Percentiles rank a stretch among this genome's conserved stretches.
Evolutionary conservation across 768 basidiomycete genomes (phyloP).

Genomic region (Paxillus involutus): DNA sequence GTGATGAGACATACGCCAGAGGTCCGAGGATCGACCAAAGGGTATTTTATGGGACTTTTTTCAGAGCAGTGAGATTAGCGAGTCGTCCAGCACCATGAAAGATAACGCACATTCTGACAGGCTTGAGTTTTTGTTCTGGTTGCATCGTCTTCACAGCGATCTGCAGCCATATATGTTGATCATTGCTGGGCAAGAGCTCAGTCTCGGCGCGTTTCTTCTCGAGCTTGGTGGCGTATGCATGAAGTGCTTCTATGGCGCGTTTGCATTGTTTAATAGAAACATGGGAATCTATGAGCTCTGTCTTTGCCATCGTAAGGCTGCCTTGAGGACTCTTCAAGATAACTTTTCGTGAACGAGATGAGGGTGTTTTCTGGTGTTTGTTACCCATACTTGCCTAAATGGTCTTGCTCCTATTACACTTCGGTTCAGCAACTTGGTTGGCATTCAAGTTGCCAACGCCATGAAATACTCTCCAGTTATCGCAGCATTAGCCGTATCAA

Average conservation of each 20-base stretch:
- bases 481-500: constrained; percentile 2
- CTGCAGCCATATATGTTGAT: constrained; percentile 88
- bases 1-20: constrained; percentile 86
- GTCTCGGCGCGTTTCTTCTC: constrained; percentile 65
- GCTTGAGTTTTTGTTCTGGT: constrained; percentile 74
- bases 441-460: background rate
- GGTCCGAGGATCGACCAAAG: constrained; percentile 79
- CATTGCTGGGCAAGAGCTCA: constrained; percentile 74
- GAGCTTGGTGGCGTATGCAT: constrained; percentile 65
- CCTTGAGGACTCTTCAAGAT: background rate
- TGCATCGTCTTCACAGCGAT: constrained; percentile 84
- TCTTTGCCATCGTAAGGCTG: constrained; percentile 38
- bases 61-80: constrained; percentile 9
- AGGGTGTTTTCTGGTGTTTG: constrained; percentile 6
- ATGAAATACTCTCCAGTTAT: constrained; percentile 15
- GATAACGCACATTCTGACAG: constrained; percentile 72
- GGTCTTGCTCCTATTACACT: background rate
- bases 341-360: background rate
- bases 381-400: background rate
- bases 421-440: background rate
- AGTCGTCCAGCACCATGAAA: background rate
- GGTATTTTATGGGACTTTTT: constrained; percentile 76
- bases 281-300: constrained; percentile 63
- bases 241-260: constrained; percentile 77
- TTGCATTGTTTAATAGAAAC: constrained; percentile 74